Conservation (phyloP, 1,139 yeast species). For the Trichomonascaceae sp. region DNA sequence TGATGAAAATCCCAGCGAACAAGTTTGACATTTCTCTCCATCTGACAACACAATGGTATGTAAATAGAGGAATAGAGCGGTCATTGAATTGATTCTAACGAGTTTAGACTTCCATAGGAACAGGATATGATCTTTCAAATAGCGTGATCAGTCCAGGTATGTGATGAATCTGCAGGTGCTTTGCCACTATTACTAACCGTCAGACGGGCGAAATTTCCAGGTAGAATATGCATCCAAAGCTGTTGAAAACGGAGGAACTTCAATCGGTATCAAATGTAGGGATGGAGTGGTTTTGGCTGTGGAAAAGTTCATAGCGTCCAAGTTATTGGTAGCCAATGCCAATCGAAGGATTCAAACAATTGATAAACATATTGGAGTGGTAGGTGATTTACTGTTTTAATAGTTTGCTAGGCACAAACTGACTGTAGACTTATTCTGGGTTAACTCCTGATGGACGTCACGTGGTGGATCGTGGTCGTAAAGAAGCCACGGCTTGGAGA, state of each 20-base stretch:
- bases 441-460: conserved; percentile 95
- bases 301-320: conserved; percentile 83
- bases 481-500: conserved; percentile 80
- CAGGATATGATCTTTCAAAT: conserved; percentile 94
- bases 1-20: neutral
- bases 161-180: conserved; percentile 10
- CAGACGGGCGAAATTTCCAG: conserved; percentile 95
- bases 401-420: neutral
- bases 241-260: conserved; percentile 94
- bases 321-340: conserved; percentile 80
- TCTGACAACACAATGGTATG: neutral
- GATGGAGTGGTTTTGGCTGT: conserved; percentile 97
- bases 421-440: conserved; percentile 61
- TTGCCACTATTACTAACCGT: neutral
- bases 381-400: conserved; percentile 25
- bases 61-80: neutral
- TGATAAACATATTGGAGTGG: conserved; percentile 91
- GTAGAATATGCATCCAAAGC: conserved; percentile 98
- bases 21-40: neutral
- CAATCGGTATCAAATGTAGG: conserved; percentile 83
- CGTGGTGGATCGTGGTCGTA: conserved; percentile 86
- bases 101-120: conserved; percentile 79
- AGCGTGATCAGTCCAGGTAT: conserved; percentile 58
- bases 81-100: neutral
- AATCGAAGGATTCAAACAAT: conserved; percentile 88